phyloP scores from a whole-genome alignment of 2,329 filamentous ascomycete genomes.

The Colletotrichum lini region DNA sequence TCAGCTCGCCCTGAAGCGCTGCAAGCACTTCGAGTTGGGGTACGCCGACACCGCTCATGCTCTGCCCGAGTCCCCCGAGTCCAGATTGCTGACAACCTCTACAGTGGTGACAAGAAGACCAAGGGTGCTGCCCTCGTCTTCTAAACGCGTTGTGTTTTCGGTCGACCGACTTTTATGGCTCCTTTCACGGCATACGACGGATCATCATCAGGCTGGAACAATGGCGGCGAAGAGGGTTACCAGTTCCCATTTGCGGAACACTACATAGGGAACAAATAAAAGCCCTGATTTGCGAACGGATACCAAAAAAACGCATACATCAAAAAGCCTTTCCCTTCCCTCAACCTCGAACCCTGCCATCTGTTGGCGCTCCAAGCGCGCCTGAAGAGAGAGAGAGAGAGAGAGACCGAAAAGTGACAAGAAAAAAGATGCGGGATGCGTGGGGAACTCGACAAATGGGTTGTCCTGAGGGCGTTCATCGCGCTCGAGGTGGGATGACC shows the following conservation, averaged over 20 bases:
- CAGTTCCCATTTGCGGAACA: conserved; percentile 60
- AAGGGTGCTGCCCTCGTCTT: conserved; percentile 99
- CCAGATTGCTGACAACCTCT: conserved; percentile 38
- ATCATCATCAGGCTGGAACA: conserved; percentile 54
- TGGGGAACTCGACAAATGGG: conserved; percentile 16
- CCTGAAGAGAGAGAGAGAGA: conserved; percentile 28
- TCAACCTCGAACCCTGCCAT: conserved; percentile 17
- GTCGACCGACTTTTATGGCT: conserved; percentile 45
- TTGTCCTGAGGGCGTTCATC: conserved; percentile 37
- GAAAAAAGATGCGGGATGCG: conserved; percentile 11
- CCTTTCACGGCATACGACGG: conserved; percentile 46
- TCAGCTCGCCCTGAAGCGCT: conserved; percentile 98
- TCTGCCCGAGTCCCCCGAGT: conserved; percentile 9
- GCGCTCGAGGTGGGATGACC: conserved; percentile 36
- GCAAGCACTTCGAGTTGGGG: conserved; percentile 99
- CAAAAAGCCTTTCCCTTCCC: conserved; percentile 10
- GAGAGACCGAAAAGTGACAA: conserved; percentile 36
- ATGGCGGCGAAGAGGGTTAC: conserved; percentile 64
- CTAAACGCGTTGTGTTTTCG: conserved; percentile 75
- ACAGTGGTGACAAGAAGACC: conserved; percentile 99
- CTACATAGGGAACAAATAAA: conserved; percentile 62
- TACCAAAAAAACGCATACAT: conserved; percentile 37
- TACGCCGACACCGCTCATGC: conserved; percentile 66
- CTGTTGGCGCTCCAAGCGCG: conserved; percentile 25
- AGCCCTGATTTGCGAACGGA: conserved; percentile 44